Evolutionary conservation across 805 yeast species (phyloP).

Genomic region (Metschnikowia anglica): DNA sequence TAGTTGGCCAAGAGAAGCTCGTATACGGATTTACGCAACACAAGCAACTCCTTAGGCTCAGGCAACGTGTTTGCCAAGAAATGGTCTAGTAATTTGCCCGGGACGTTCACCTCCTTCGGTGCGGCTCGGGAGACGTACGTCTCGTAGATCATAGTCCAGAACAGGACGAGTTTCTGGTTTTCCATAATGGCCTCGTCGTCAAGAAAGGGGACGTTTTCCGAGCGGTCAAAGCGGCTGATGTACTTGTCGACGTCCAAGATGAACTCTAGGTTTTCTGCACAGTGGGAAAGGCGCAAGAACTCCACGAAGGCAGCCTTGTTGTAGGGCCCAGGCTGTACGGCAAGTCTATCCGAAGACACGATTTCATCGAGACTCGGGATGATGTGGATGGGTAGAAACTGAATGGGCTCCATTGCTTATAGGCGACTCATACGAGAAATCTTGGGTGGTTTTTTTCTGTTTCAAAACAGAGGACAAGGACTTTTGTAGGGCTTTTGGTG

Average conservation of each 20-base stretch:
- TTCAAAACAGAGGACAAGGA: no score
- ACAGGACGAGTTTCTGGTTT: slow-evolving; percentile 11
- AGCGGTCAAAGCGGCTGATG: slow-evolving; percentile 5
- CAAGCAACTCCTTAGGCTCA: slow-evolving; percentile 13
- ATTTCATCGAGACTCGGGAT: slow-evolving; percentile 26
- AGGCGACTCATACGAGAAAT: no score
- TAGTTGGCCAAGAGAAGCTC: slow-evolving; percentile 35
- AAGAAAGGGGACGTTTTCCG: slow-evolving; percentile 14
- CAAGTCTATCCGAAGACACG: slow-evolving; percentile 9
- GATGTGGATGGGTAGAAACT: slow-evolving; percentile 13
- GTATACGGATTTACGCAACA: slow-evolving; percentile 23
- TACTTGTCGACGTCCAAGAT: slow-evolving; percentile 26
- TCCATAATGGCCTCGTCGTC: slow-evolving; percentile 12
- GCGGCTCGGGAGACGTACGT: slow-evolving; percentile 30
- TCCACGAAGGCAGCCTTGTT: slow-evolving; percentile 24
- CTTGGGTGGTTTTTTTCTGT: no score
- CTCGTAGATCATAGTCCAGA: slow-evolving; percentile 31
- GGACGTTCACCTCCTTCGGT: slow-evolving; percentile 35
- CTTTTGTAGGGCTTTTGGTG: no score
- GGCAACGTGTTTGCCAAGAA: slow-evolving; percentile 26
- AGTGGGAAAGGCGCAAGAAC: slow-evolving; percentile 31
- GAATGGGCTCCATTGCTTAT: slow-evolving; percentile 15
- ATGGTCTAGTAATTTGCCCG: slow-evolving; percentile 24
- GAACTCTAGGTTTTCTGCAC: slow-evolving; percentile 40
- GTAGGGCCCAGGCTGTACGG: slow-evolving; percentile 19